phyloP scores from a whole-genome alignment of 441 rosid species.

The Pelargonium myrrhifolium region DNA sequence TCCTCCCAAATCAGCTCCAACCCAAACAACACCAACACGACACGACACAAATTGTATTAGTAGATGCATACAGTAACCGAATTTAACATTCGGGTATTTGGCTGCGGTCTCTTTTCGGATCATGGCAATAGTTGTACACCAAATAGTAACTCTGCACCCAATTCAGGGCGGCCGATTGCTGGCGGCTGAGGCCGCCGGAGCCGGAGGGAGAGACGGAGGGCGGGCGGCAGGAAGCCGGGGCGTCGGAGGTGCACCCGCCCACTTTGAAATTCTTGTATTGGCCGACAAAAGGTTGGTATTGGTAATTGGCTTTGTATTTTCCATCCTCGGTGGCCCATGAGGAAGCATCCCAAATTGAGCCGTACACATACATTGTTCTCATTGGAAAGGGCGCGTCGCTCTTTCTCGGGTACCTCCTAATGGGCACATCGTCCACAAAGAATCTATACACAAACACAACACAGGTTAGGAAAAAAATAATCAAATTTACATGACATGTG shows the following conservation, averaged over 20 bases:
- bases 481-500: too few relatives aligned
- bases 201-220: conserved; percentile 34
- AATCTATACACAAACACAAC: conserved; percentile 28
- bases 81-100: conserved; percentile 51
- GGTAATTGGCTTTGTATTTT: conserved; percentile 48
- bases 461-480: too few relatives aligned
- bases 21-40: neutral
- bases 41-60: neutral
- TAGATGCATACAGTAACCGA: neutral
- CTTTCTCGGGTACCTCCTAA: conserved; percentile 43
- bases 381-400: conserved; percentile 44
- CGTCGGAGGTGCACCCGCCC: conserved; percentile 33
- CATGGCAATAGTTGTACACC: conserved; percentile 60
- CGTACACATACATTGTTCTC: conserved; percentile 58
- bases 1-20: neutral
- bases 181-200: conserved; percentile 33
- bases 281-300: conserved; percentile 55
- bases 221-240: conserved; percentile 32
- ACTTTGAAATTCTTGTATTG: conserved; percentile 43
- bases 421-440: conserved; percentile 61
- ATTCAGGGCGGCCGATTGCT: conserved; percentile 40
- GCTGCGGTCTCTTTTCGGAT: conserved; percentile 53
- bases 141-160: conserved; percentile 52
- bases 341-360: conserved; percentile 71
- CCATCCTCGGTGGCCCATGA: conserved; percentile 73